These are phyloP conservation scores for Phialophora chinensis DNA, from an alignment of 2,329 filamentous ascomycete species.

Conservation along the genomic window DNA sequence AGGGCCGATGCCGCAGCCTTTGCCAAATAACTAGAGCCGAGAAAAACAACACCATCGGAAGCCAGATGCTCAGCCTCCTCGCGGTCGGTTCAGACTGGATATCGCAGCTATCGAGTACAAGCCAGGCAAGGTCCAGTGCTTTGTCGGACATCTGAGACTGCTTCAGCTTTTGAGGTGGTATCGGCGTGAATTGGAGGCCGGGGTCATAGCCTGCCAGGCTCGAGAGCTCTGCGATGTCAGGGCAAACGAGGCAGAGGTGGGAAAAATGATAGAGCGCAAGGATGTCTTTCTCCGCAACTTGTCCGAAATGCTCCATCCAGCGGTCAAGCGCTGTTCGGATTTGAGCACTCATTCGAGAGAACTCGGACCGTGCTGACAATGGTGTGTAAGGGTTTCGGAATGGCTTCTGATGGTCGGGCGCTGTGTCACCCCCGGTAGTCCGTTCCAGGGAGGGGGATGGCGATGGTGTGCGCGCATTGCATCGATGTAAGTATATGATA, in stretches of 20 bases:
- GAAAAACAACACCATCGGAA: constrained; percentile 16
- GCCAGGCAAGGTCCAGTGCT: constrained; percentile 23
- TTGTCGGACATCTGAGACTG: constrained; percentile 17
- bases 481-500: constrained; percentile 21
- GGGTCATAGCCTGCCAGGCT: constrained; percentile 17
- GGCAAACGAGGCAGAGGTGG: constrained; percentile 20
- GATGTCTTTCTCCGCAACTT: constrained; percentile 18
- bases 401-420: background rate
- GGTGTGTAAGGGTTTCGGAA: constrained; percentile 16
- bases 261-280: constrained; percentile 23
- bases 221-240: constrained; percentile 13
- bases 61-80: constrained; percentile 16
- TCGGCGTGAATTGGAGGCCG: background rate
- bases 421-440: background rate
- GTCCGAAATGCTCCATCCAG: constrained; percentile 21
- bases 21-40: constrained; percentile 23
- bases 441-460: background rate
- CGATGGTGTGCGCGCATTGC: background rate
- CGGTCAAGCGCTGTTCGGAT: constrained; percentile 11
- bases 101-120: constrained; percentile 22
- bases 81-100: background rate
- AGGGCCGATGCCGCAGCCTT: constrained; percentile 8
- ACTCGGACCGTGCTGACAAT: constrained; percentile 14
- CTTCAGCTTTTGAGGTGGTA: background rate
- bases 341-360: constrained; percentile 14